Evolutionary conservation across 108 stramenopile genomes (phyloP), one percentile per base, ranked within the genome.

Genomic region (Skeletonema grethae): DNA sequence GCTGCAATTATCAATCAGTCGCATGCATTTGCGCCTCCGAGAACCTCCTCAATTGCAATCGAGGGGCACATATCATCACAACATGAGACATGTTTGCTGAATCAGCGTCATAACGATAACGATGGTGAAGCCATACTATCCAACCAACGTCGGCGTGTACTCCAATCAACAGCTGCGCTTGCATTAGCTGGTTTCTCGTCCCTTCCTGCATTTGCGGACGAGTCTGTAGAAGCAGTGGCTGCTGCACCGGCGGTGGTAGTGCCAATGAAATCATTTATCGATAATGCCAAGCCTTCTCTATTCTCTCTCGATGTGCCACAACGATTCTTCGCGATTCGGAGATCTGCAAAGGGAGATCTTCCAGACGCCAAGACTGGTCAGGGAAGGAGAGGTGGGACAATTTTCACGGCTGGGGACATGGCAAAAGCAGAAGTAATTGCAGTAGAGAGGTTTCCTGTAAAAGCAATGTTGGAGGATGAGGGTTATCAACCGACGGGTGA

Each of bases 391-490:
- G 94, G 94, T 9, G 82, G 88, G 4, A 91, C 85, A 32, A 92
- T 95, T 30, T 95, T 92, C 65, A 95, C 90, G 9, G 91, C 91
- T 5, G 94, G 94, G 43, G 85, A 95, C 62, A 90, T 95, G 91
- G 76, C 82, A 13, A 92, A 90, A 67, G 94, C 94, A 15, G 88
- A 89, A 74, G 87, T 95, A 2, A 77, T 95, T 60, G 91, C 94
- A 34, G 89, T 95, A 3, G 94, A 95, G 67, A 74, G 87, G 75
- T 90, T 88, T 67, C 94, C 94, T 9, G 73, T 77, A 1, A 62
- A 66, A 10, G 73, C 81, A 12, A 67, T 95, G 56, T 70, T 95
- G 11, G 88, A 89, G 75, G 94, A 95, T 60, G 91, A 90, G 67
- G 94, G 94, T n/a, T 85, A 88, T 67, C 70, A 75, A 30, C 67